Conservation (phyloP, 78 protist species). For the Cyanophora paradoxa region DNA sequence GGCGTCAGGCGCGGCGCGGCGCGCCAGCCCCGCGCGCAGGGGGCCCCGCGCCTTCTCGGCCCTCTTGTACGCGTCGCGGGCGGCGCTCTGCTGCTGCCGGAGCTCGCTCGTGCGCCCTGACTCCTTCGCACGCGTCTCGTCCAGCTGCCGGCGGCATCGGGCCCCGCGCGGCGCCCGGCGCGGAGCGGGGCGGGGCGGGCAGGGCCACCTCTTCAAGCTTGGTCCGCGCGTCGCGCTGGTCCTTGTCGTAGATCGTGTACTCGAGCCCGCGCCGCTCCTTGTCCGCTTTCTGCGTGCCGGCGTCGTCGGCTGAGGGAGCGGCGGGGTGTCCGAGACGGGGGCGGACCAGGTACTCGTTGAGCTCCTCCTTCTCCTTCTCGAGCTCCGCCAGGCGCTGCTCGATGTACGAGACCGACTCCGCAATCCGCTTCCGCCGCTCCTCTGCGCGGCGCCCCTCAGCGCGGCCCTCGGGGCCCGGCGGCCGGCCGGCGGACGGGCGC, state of each 20-base stretch:
- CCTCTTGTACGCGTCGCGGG: not conserved
- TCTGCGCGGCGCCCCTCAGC: not conserved
- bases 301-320: too few relatives aligned
- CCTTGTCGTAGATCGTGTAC: constrained; percentile 46
- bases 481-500: too few relatives aligned
- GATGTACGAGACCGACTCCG: constrained; percentile 45
- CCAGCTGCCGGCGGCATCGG: not conserved
- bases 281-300: constrained; percentile 52
- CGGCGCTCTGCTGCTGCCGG: not conserved
- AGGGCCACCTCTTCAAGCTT: too few relatives aligned
- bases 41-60: not conserved
- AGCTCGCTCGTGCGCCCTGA: too few relatives aligned
- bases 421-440: too few relatives aligned
- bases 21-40: not conserved
- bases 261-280: constrained; percentile 53
- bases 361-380: constrained; percentile 73
- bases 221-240: not conserved
- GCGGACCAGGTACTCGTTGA: constrained; percentile 22
- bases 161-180: too few relatives aligned
- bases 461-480: not conserved
- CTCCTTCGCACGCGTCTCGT: not conserved
- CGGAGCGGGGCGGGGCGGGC: too few relatives aligned
- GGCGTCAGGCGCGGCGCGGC: not conserved
- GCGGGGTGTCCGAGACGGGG: too few relatives aligned
- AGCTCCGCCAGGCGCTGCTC: constrained; percentile 66